Evolutionary conservation across 2,329 filamentous ascomycete genomes (phyloP).

Genomic region (Fusarium irregulare): DNA sequence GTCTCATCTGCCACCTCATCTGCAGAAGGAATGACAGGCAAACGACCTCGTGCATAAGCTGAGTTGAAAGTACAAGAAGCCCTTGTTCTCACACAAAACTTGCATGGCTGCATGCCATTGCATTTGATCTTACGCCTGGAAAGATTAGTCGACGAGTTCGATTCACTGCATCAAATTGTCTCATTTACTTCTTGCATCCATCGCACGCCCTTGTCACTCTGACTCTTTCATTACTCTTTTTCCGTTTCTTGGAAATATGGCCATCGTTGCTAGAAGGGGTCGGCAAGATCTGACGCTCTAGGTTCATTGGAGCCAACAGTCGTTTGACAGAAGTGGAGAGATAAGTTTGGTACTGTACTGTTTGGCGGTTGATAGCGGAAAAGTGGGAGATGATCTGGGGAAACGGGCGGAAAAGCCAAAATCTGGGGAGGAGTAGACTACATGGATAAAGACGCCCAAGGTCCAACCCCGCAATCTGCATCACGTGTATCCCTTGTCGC

Average conservation of each 20-base stretch:
- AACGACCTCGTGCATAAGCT: conserved; percentile 42
- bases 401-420: conserved; percentile 21
- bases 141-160: conserved; percentile 14
- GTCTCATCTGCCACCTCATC: conserved; percentile 11
- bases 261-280: conserved; percentile 6
- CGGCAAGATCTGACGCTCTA: conserved; percentile 26
- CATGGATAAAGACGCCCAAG: conserved; percentile 10
- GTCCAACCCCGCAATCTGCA: conserved; percentile 9
- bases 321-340: neutral
- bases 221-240: conserved; percentile 41
- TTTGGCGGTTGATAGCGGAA: conserved; percentile 6
- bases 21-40: conserved; percentile 36
- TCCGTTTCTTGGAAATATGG: conserved; percentile 35
- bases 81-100: conserved; percentile 38
- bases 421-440: conserved; percentile 6
- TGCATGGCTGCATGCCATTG: conserved; percentile 43
- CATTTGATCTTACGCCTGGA: conserved; percentile 44
- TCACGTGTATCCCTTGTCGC: conserved; percentile 11
- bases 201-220: conserved; percentile 45
- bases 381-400: conserved; percentile 1
- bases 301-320: conserved; percentile 18
- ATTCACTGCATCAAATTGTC: neutral
- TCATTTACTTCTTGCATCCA: conserved; percentile 43
- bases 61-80: conserved; percentile 42
- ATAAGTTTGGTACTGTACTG: conserved; percentile 4